These are phyloP conservation scores for Fusarium avenaceum DNA, from an alignment of 2,329 filamentous ascomycete genomes.

Conservation along the genomic window DNA sequence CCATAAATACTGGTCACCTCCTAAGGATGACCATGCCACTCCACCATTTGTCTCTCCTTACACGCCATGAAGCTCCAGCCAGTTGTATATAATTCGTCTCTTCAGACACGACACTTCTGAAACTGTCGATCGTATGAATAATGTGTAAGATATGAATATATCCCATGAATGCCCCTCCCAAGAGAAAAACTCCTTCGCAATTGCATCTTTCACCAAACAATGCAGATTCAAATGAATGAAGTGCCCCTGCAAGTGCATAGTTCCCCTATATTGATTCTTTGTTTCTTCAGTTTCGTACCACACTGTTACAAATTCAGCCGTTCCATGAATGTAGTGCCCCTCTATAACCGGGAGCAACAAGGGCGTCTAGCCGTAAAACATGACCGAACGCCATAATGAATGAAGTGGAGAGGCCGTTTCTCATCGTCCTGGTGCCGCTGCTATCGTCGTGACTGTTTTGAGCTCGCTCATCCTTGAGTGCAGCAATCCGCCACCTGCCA, in stretches of 20 bases:
- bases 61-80: conserved; percentile 18
- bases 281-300: conserved; percentile 25
- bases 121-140: conserved; percentile 31
- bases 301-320: conserved; percentile 40
- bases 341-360: conserved; percentile 37
- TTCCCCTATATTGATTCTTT: conserved; percentile 28
- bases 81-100: conserved; percentile 37
- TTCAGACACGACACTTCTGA: conserved; percentile 29
- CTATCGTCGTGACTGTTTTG: conserved; percentile 16
- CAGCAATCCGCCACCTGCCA: conserved; percentile 19
- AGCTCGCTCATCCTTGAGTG: conserved; percentile 25
- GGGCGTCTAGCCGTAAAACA: conserved; percentile 43
- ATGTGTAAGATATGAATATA: conserved; percentile 36
- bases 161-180: conserved; percentile 22
- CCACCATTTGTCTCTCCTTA: conserved; percentile 23
- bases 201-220: conserved; percentile 27
- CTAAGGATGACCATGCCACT: conserved; percentile 12
- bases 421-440: conserved; percentile 39
- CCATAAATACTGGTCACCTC: conserved; percentile 43
- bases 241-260: conserved; percentile 39
- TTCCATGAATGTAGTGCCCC: conserved; percentile 33
- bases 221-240: conserved; percentile 34
- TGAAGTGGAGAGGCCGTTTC: conserved; percentile 45
- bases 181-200: conserved; percentile 35
- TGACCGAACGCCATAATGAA: conserved; percentile 45